Evolutionary conservation across 179 eudicot species (phyloP), one percentile per base, ranked within the genome.

Genomic region (Amaranthus tricolor): DNA sequence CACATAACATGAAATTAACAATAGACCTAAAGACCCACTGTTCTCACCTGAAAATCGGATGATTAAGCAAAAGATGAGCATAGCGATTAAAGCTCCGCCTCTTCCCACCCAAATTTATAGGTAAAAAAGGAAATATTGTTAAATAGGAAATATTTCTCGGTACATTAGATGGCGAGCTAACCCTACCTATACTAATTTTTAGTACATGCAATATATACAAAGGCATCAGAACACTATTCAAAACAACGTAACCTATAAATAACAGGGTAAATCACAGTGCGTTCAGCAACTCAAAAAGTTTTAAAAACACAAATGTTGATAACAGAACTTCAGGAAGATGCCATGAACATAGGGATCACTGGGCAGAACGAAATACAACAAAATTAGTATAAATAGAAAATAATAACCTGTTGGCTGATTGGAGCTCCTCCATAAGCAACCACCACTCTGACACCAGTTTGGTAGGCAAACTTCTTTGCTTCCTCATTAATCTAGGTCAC

Each of bases 361-460:
- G 31, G 13, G 40, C 56, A 68, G 17, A 40, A 16, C n/a, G 43
- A 15, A 6, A 43, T 9, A 43, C 52, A 54, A 65, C 2, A 9
- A 51, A 16, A 68, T 44, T 9, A 53, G 6, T 49, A 57, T 40
- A 45, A 60, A 19, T 13, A 54, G 44, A 49, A 31, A 75, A n/a
- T n/a, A 57, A 31, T 78, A 71, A 94, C 98, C 98, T 94, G 98
- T 77, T 88, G 92, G 79, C 81, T 87, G 78, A 94, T 94, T 51
- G 98, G 98, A 71, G 98, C 96, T 73, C 98, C 98, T 70, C 98
- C 98, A 86, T 94, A 94, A 9, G 83, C 96, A 71, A 94, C 98
- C 47, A 94, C 98, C 79, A 90, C 98, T 74, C 84, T 87, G 16
- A 94, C 98, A 66, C 98, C 98, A 72, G 96, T 91, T 83, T 91